Evolutionary conservation across 1,284 basidiomycete species (phyloP), one percentile per base, ranked within the genome.

Genomic region (Erythrobasidium hasegawianum): DNA sequence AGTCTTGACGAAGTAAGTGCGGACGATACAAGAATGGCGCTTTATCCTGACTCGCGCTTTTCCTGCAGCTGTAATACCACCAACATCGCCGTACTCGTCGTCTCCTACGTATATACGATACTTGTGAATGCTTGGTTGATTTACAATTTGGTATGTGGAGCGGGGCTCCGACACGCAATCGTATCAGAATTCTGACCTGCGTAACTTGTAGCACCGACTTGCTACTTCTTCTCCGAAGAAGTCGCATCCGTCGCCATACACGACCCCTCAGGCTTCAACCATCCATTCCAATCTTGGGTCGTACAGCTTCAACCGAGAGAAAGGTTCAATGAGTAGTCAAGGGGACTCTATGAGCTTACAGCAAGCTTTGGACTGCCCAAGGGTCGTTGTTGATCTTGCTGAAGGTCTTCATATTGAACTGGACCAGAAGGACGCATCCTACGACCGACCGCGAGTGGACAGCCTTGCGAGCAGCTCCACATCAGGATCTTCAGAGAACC

Each of bases 1-100:
- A 7, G 43, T 57, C n/a, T 39, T 65, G 10, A 39, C 27, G 5
- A 56, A 65, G 62, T 65, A 24, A 56, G 61, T 49, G 24, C 33
- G 4, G 3, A 20, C 49, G 7, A 40, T 39, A 2, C 18, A 2
- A 53, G 2, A 20, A 4, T 24, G 10, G 50, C 29, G 2, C 13
- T 8, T 45, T 8, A 45, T 22, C 11, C 16, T 45, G 40, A 24
- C 39, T 20, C 24, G 24, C 2, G 13, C 16, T 56, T 27, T 65
- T 26, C 14, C 22, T n/a, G 20, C 40, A 59, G 57, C 57, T 59
- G 39, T 18, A 14, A 18, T 18, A 14, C 18, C 13, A 59, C 26
- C 22, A 27, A 39, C 24, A 24, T 59, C 18, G 20, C 56, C 5
- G 55, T 47, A 7, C n/a, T 65, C 1, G 62, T 58, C 5, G 55